Evolutionary conservation across 805 yeast genomes (phyloP).

Genomic region (Wickerhamiella sorbophila): DNA sequence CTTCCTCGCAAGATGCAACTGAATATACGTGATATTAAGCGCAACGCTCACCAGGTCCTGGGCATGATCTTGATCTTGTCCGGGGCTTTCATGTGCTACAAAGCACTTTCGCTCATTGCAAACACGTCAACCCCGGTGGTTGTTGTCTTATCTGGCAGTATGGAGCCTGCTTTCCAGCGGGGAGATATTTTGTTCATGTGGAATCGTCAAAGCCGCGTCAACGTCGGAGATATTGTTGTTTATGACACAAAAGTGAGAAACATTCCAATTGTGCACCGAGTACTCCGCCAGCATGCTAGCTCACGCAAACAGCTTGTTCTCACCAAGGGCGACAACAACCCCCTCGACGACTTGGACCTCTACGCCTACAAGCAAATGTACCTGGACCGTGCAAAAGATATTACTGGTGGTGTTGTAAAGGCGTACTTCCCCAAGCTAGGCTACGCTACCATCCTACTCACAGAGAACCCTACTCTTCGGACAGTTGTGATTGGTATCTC

Average conservation of each 20-base stretch:
- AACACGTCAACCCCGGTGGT: constrained; percentile 88
- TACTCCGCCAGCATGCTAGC: constrained; percentile 62
- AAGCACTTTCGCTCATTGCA: constrained; percentile 57
- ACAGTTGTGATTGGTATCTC: constrained; percentile 61
- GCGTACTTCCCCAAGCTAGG: constrained; percentile 85
- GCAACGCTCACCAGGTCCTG: constrained; percentile 38
- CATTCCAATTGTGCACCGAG: constrained; percentile 96
- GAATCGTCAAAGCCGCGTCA: constrained; percentile 56
- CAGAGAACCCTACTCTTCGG: constrained; percentile 77
- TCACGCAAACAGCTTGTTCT: constrained; percentile 49
- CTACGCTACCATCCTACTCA: constrained; percentile 76
- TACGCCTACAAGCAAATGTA: constrained; percentile 67
- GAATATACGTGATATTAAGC: constrained; percentile 15
- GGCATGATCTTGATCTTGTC: constrained; percentile 67
- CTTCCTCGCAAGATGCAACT: too few relatives aligned
- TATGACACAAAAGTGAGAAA: constrained; percentile 65
- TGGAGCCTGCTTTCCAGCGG: constrained; percentile 99
- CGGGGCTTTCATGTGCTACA: constrained; percentile 88
- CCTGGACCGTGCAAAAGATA: constrained; percentile 59
- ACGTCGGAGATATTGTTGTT: constrained; percentile 89
- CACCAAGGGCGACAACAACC: constrained; percentile 95
- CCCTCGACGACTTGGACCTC: constrained; percentile 75
- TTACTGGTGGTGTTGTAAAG: constrained; percentile 73
- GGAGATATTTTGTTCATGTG: constrained; percentile 87
- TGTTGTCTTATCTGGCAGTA: constrained; percentile 92